These are phyloP conservation scores for Ganoderma lucidum DNA, from an alignment of 1,284 basidiomycete species.

Conservation along the genomic window DNA sequence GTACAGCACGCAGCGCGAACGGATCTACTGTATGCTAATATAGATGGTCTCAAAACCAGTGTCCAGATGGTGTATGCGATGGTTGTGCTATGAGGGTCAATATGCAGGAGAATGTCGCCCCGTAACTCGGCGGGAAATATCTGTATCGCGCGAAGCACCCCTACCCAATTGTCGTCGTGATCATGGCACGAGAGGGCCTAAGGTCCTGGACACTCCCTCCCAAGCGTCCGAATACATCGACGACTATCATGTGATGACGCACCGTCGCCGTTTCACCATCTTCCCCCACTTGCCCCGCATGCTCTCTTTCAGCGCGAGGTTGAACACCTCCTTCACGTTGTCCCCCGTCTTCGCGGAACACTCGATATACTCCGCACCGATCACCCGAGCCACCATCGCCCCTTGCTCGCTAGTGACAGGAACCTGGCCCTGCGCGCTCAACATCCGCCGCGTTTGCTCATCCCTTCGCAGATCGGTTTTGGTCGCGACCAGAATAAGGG, in stretches of 20 bases:
- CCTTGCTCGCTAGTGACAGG: conserved; percentile 88
- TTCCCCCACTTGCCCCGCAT: conserved; percentile 80
- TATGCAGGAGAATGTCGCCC: conserved; percentile 11
- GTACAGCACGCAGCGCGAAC: conserved; percentile 39
- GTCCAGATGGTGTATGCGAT: conserved; percentile 35
- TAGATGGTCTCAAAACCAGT: conserved; percentile 34
- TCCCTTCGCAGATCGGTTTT: conserved; percentile 94
- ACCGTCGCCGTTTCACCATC: conserved; percentile 76
- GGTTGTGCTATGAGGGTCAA: conserved; percentile 19
- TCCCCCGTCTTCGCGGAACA: conserved; percentile 93
- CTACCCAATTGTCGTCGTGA: background rate
- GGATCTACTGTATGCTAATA: conserved; percentile 40
- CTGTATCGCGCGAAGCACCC: background rate
- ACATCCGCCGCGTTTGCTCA: conserved; percentile 89
- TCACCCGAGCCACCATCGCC: conserved; percentile 83
- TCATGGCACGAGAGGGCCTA: background rate
- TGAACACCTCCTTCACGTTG: conserved; percentile 94
- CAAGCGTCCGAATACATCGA: background rate
- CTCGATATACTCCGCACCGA: conserved; percentile 95
- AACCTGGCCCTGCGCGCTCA: conserved; percentile 89
- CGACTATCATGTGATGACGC: conserved; percentile 74
- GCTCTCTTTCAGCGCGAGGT: conserved; percentile 88
- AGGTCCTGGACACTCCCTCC: background rate
- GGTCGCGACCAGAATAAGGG: conserved; percentile 91
- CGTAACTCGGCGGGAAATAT: background rate